Percentiles rank a stretch among this genome's conserved stretches.
Evolutionary conservation across 73 alveolate species (phyloP).

Genomic region (Blepharisma japonicum): DNA sequence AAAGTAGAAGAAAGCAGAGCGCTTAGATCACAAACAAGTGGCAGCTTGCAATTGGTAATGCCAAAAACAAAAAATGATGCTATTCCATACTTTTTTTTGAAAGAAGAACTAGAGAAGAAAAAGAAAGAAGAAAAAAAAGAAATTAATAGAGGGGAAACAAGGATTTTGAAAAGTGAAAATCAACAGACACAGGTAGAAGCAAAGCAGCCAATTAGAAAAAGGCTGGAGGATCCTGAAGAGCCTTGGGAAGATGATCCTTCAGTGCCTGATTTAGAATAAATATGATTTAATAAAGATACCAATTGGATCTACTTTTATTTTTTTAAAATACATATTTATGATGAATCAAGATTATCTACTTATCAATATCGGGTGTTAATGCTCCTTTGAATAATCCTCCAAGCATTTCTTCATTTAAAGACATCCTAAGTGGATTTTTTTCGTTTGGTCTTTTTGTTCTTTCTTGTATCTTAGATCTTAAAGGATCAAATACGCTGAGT

Average conservation of each 20-base stretch:
- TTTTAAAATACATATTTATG: no score
- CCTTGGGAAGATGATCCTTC: conserved; percentile 43
- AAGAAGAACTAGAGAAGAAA: conserved; percentile 31
- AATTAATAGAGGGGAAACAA: conserved; percentile 6
- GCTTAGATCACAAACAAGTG: conserved; percentile 82
- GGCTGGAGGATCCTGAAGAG: conserved; percentile 32
- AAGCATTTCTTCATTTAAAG: no score
- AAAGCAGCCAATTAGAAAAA: conserved; percentile 25
- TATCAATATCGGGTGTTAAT: no score
- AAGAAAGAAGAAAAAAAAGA: conserved; percentile 30
- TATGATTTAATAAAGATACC: not conserved
- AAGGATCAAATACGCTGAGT: no score
- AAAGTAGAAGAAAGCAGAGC: conserved; percentile 78
- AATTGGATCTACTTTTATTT: no score
- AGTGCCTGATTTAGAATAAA: conserved; percentile 58
- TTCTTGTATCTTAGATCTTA: no score
- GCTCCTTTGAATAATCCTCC: no score
- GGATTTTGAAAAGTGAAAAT: not conserved
- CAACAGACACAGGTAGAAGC: conserved; percentile 32
- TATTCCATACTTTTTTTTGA: conserved; percentile 23
- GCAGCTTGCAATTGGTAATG: conserved; percentile 75
- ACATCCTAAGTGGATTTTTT: no score
- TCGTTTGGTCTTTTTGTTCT: no score
- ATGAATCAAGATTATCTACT: no score
- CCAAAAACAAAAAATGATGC: conserved; percentile 53